A percentile compares a stretch with the other conserved stretches of the same genome.
Evolutionary conservation across 2,329 filamentous ascomycete species (phyloP).

Genomic region (Nothomitra cinnamomea): DNA sequence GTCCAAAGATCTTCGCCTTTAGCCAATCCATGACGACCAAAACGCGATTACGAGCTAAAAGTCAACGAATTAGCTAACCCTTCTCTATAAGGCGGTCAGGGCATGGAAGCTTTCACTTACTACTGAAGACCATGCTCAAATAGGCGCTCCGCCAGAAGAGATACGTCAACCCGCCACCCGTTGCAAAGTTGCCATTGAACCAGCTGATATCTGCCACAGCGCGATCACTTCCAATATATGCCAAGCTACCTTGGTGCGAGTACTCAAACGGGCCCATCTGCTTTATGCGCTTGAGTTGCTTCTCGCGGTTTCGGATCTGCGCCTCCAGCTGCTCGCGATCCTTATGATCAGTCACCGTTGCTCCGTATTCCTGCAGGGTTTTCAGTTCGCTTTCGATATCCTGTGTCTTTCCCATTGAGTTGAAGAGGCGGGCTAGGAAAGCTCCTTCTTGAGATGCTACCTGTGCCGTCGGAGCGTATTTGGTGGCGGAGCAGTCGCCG

Average conservation of each 20-base stretch:
- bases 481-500: constrained; percentile 91
- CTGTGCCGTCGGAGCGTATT: constrained; percentile 94
- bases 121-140: constrained; percentile 99
- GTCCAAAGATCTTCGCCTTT: constrained; percentile 92
- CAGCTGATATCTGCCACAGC: constrained; percentile 94
- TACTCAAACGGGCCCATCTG: constrained; percentile 97
- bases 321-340: constrained; percentile 40
- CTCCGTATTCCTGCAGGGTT: constrained; percentile 42
- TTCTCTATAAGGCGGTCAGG: constrained; percentile 1
- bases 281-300: constrained; percentile 74
- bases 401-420: constrained; percentile 95
- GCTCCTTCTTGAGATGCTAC: constrained; percentile 89
- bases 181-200: constrained; percentile 92
- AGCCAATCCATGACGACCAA: constrained; percentile 89
- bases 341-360: constrained; percentile 50
- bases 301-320: constrained; percentile 76
- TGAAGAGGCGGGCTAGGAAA: constrained; percentile 91
- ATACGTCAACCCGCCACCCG: constrained; percentile 85
- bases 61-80: constrained; percentile 11
- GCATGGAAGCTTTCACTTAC: constrained; percentile 38
- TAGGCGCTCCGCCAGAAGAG: constrained; percentile 98
- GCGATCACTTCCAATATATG: constrained; percentile 96
- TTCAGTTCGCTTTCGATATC: constrained; percentile 60
- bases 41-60: constrained; percentile 72
- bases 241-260: constrained; percentile 89